Evolutionary conservation across 2,329 filamentous ascomycete species (phyloP).

Genomic region (Diaporthe vaccinii): DNA sequence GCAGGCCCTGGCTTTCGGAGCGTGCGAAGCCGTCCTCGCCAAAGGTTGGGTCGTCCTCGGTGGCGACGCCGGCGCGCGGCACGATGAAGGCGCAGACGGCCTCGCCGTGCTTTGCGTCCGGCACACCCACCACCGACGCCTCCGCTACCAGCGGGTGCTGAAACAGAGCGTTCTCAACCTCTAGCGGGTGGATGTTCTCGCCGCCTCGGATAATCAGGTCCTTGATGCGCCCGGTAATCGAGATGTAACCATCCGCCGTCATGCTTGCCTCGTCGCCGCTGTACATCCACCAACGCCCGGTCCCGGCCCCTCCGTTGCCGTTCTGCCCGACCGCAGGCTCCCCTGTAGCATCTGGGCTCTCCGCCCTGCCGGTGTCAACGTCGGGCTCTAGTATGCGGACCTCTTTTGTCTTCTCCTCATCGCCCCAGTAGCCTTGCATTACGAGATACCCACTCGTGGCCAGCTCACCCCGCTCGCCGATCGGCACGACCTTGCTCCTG

Average conservation of each 20-base stretch:
- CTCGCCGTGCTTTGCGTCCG: conserved; percentile 88
- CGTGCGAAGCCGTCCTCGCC: conserved; percentile 42
- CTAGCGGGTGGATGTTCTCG: conserved; percentile 95
- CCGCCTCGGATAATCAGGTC: conserved; percentile 95
- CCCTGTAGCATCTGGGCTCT: conserved; percentile 39
- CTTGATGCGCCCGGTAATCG: conserved; percentile 92
- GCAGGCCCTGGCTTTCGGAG: conserved; percentile 38
- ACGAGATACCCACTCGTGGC: conserved; percentile 87
- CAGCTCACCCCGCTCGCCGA: conserved; percentile 82
- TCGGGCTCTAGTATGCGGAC: conserved; percentile 64
- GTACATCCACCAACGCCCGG: conserved; percentile 83
- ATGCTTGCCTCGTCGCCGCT: conserved; percentile 93
- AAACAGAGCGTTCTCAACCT: conserved; percentile 90
- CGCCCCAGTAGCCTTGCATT: conserved; percentile 93
- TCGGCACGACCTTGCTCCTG: conserved; percentile 68
- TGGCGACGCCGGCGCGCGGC: conserved; percentile 55
- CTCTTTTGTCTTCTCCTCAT: conserved; percentile 76
- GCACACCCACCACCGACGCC: conserved; percentile 85
- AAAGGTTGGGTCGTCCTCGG: conserved; percentile 44
- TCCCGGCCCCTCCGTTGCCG: conserved; percentile 53
- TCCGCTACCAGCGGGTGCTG: conserved; percentile 79
- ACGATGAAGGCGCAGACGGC: conserved; percentile 88
- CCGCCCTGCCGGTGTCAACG: conserved; percentile 42
- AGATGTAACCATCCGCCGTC: conserved; percentile 85
- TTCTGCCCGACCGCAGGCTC: conserved; percentile 30